Base-by-base conservation (phyloP, 805 yeast genomes). In the Pichia manshurica region DNA sequence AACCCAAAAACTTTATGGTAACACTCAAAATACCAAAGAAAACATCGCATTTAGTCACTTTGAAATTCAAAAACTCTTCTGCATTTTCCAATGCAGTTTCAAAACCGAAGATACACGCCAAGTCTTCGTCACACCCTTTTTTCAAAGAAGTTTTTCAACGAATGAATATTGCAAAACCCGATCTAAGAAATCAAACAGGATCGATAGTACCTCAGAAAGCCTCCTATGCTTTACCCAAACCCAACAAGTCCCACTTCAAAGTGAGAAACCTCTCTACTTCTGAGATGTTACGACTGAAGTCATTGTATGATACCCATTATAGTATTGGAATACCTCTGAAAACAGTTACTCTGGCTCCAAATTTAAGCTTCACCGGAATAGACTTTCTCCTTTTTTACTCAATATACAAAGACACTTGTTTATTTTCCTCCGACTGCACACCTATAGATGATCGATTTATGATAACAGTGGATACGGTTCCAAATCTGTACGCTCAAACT, bases 51-150 rank as follows among this genome's bases (percentile, higher is more conserved):
- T 15, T 46, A 25, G 45, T 48, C 15, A 42, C 46, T 9, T 22
- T 51, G 3, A 47, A 48, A 48, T 21, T 47, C n/a, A 21, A 21
- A 16, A 16, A 39, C 13, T 12, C 5, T 42, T 23, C 4, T 31
- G 39, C 15, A 2, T 9, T 9, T 4, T n/a, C 13, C 21, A 34
- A 38, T 20, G 22, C 19, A 9, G 20, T 16, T 36, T 12, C 22
- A 21, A 46, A 42, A 39, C 33, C 47, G 4, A 49, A 43, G 23
- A 25, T 49, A 2, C 44, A 46, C 25, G 44, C 53, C 9, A 38
- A 21, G 10, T 15, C 40, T 13, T 46, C 50, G 1, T 34, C 46
- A 10, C 55, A 52, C 46, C 55, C 55, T 9, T 52, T 52, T 20
- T 52, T 52, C 15, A 44, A 49, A 28, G 48, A 44, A 21, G 22